These are phyloP conservation scores for Haplosporangium sp. DNA, from an alignment of 371 early-diverging fungal genomes.

Conservation along the genomic window DNA sequence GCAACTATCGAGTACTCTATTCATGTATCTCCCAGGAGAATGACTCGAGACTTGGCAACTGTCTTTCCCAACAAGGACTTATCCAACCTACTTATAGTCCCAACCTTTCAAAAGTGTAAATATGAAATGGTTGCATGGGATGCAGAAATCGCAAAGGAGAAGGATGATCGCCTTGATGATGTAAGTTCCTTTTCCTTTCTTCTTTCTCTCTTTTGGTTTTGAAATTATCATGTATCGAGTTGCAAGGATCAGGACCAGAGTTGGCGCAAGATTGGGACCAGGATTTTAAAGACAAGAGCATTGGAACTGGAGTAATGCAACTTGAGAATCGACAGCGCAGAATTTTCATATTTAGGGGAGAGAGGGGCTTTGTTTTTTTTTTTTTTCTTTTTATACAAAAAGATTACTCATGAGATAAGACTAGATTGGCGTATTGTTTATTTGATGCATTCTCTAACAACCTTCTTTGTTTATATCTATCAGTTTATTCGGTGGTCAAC, in stretches of 20 bases:
- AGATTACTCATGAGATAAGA: too few species aligned
- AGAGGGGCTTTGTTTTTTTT: too few species aligned
- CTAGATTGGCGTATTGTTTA: too few species aligned
- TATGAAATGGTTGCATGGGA: conserved; percentile 83
- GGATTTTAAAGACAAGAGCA: neutral
- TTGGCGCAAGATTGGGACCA: neutral
- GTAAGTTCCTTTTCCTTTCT: conserved; percentile 58
- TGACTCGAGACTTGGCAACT: conserved; percentile 66
- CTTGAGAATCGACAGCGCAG: too few species aligned
- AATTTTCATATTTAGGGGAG: too few species aligned
- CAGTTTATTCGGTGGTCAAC: conserved; percentile 84
- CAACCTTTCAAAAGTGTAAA: conserved; percentile 80
- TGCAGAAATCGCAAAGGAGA: conserved; percentile 77
- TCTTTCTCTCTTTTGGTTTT: conserved; percentile 1
- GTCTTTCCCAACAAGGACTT: conserved; percentile 70
- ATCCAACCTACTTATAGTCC: conserved; percentile 74
- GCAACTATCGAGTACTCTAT: conserved; percentile 61
- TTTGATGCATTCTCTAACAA: too few species aligned
- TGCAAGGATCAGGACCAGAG: neutral
- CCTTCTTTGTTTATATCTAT: too few species aligned
- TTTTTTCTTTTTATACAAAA: too few species aligned
- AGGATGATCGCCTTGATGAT: conserved; percentile 81
- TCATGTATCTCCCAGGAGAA: conserved; percentile 64
- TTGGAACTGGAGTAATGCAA: too few species aligned
- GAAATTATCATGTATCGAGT: neutral